Base-by-base conservation (phyloP, 805 yeast genomes). In the Scheffersomyces amazonensis region DNA sequence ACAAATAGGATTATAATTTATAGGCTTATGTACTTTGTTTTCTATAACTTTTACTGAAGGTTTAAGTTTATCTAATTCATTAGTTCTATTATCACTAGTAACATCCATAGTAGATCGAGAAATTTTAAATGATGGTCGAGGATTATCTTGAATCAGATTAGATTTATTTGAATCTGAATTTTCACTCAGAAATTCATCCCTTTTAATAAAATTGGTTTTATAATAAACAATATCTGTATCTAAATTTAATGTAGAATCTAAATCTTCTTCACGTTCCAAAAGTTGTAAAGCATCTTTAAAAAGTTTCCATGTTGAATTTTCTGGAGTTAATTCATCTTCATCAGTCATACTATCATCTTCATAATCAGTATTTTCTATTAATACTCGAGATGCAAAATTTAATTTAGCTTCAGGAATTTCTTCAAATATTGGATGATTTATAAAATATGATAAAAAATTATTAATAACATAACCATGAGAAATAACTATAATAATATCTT, bases 141-240 rank as follows among this genome's bases (percentile, higher is more conserved):
- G 66, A 20, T 51, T 45, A 16, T 52, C 58, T 19, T 35, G 42
- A n/a, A 22, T 21, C n/a, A n/a, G 16, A 12, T 25, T 47, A 16
- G 40, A 42, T 15, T 48, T 52, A 24, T 46, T 42, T 12, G 48
- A 44, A 3, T 51, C 47, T 24, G 35, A 32, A 35, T 49, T 46
- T 19, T 25, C 16, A 5, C 25, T 23, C 18, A 21, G 10, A 19
- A 60, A 34, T 31, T 66, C 69, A 27, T 64, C 61, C 29, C 57
- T 52, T 41, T 62, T 64, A 35, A 69, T 57, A 48, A 69, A 69
- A 42, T 66, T 68, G 12, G 73, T 69, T 37, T 68, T 64, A 42
- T 69, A 69, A 47, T 68, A 69, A 13, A 67, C 70, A 24, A 69
- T 62, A 41, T 69, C 73, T 2, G 70, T 54, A 22, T 69, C 70